Evolutionary conservation across 202 grass and related monocot species (phyloP).

Genomic region (Bolboschoenoplectus hybrid): DNA sequence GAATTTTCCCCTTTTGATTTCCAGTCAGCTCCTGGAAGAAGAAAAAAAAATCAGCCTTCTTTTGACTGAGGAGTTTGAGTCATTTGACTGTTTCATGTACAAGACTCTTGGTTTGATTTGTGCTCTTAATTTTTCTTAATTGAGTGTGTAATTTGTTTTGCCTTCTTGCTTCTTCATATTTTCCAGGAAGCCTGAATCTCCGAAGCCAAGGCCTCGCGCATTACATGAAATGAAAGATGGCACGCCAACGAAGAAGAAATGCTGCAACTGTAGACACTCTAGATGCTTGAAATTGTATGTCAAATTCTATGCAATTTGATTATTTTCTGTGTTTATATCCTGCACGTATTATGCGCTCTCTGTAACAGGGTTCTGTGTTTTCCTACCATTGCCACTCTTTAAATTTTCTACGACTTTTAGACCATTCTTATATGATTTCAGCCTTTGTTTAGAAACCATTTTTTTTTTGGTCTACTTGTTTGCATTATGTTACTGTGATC

Average conservation of each 20-base stretch:
- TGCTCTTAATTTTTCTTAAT: neutral
- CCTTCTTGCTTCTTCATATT: slow-evolving; percentile 40
- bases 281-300: slow-evolving; percentile 98
- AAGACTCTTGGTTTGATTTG: neutral
- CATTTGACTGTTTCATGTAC: neutral
- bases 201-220: slow-evolving; percentile 54
- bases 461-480: neutral
- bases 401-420: neutral
- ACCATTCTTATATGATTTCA: slow-evolving; percentile 18
- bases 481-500: neutral
- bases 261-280: slow-evolving; percentile 91
- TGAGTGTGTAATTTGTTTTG: slow-evolving; percentile 35
- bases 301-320: slow-evolving; percentile 33
- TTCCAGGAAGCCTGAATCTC: slow-evolving; percentile 83
- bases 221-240: slow-evolving; percentile 76
- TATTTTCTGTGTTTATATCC: neutral
- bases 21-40: neutral
- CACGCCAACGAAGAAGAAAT: slow-evolving; percentile 89
- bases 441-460: neutral
- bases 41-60: slow-evolving; percentile 2
- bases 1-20: slow-evolving; percentile 4
- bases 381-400: neutral
- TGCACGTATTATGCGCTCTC: neutral
- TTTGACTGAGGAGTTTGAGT: neutral
- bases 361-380: neutral